These are phyloP conservation scores for Mycena galopus DNA, from an alignment of 768 basidiomycete genomes.

Conservation along the genomic window DNA sequence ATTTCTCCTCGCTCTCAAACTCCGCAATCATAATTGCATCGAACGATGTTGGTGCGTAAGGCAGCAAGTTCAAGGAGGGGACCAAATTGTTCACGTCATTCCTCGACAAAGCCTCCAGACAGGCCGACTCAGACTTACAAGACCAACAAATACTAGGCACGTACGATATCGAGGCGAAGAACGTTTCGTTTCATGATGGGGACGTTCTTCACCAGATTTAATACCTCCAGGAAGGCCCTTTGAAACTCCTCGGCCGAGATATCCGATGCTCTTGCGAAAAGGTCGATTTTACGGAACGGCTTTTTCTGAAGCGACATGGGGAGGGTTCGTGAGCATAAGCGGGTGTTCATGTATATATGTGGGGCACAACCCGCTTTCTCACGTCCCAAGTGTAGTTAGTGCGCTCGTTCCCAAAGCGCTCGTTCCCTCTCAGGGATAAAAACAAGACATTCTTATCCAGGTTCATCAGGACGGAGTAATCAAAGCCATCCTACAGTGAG, in stretches of 20 bases:
- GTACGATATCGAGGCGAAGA: constrained; percentile 21
- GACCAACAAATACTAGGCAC: constrained; percentile 17
- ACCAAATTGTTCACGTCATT: constrained; percentile 14
- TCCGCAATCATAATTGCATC: constrained; percentile 19
- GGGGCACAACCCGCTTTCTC: constrained; percentile 10
- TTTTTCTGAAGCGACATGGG: constrained; percentile 18
- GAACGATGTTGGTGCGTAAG: constrained; percentile 11
- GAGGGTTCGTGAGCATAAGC: constrained; percentile 12
- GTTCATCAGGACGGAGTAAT: not conserved
- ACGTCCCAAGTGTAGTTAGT: constrained; percentile 14
- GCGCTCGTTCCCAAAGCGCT: constrained; percentile 1
- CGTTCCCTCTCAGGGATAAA: constrained; percentile 15
- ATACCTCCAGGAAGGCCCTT: constrained; percentile 20
- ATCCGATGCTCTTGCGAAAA: constrained; percentile 19
- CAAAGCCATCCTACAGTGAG: not conserved
- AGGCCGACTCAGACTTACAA: constrained; percentile 16
- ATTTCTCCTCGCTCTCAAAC: constrained; percentile 19
- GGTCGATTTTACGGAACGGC: constrained; percentile 17
- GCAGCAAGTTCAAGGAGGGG: constrained; percentile 16
- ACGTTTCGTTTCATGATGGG: constrained; percentile 18
- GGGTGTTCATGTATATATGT: constrained; percentile 14
- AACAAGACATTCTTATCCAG: constrained; percentile 14
- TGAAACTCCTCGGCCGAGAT: constrained; percentile 20
- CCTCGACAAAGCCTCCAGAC: constrained; percentile 17
- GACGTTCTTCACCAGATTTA: constrained; percentile 17